Conservation (phyloP, 73 alveolate species). For the Uronychia binucleata region DNA sequence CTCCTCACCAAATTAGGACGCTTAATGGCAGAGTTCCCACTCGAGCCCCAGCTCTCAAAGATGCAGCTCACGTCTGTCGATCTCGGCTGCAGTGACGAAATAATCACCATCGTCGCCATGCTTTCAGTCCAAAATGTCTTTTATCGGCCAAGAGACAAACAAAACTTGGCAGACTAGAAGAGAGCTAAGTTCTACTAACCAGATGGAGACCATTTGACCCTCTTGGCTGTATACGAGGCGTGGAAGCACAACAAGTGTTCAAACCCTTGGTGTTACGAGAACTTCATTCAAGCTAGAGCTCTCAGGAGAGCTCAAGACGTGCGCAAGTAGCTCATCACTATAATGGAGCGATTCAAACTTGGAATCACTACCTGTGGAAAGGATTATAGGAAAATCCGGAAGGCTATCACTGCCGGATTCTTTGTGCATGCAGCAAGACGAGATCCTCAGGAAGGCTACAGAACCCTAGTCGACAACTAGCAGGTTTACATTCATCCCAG, state of each 20-base stretch:
- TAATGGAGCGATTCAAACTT: constrained; percentile 93
- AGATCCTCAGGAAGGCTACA: constrained; percentile 95
- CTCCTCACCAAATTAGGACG: constrained; percentile 97
- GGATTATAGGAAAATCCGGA: constrained; percentile 82
- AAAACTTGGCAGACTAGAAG: constrained; percentile 97
- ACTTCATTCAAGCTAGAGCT: constrained; percentile 96
- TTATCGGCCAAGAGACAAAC: constrained; percentile 99
- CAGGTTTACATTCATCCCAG: constrained; percentile 99
- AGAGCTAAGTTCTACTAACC: constrained; percentile 97
- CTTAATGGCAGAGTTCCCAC: constrained; percentile 99
- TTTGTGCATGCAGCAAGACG: constrained; percentile 92
- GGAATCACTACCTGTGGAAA: constrained; percentile 82
- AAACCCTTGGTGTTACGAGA: constrained; percentile 99
- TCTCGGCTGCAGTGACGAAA: constrained; percentile 98
- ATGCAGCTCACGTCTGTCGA: constrained; percentile 99
- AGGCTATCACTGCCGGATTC: constrained; percentile 97
- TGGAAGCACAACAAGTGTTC: constrained; percentile 90
- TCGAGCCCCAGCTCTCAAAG: constrained; percentile 97
- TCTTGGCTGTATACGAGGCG: constrained; percentile 97
- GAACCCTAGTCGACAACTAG: constrained; percentile 94
- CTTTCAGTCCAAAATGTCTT: constrained; percentile 96
- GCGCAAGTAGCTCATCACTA: constrained; percentile 85
- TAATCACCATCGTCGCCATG: constrained; percentile 99
- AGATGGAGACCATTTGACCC: constrained; percentile 99
- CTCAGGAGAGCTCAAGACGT: constrained; percentile 93